Conservation (phyloP, 2,329 filamentous ascomycete species). For the Botrytis squamosa region DNA sequence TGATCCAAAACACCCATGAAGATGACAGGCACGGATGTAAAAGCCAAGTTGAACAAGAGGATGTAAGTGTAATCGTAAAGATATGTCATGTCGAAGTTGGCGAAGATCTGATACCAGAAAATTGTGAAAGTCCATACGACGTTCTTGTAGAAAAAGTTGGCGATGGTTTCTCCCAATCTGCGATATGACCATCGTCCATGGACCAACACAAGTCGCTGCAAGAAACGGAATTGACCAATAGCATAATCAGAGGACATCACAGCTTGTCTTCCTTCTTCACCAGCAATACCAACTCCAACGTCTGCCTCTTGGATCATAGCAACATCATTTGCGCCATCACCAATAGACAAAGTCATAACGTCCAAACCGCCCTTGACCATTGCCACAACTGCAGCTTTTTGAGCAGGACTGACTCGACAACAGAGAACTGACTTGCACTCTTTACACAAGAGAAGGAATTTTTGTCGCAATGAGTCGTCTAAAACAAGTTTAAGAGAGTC, state of each 20-base stretch:
- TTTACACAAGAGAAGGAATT: constrained; percentile 93
- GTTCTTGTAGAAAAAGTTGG: constrained; percentile 99
- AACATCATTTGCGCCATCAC: constrained; percentile 93
- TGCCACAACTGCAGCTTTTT: constrained; percentile 94
- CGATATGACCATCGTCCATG: constrained; percentile 97
- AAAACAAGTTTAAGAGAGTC: constrained; percentile 89
- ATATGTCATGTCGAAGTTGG: constrained; percentile 94
- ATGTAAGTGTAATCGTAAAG: constrained; percentile 98
- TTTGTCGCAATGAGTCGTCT: constrained; percentile 78
- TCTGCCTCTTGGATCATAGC: constrained; percentile 98
- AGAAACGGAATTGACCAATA: constrained; percentile 88
- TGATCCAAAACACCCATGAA: constrained; percentile 97
- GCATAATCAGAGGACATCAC: constrained; percentile 97
- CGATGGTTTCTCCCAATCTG: constrained; percentile 85
- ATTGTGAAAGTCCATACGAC: constrained; percentile 95
- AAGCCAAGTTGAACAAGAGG: constrained; percentile 91
- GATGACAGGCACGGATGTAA: constrained; percentile 91
- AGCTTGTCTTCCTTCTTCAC: constrained; percentile 87
- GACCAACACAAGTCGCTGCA: constrained; percentile 81
- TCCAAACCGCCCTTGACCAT: constrained; percentile 95
- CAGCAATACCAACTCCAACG: constrained; percentile 93
- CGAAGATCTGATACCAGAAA: constrained; percentile 97
- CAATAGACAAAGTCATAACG: constrained; percentile 92
- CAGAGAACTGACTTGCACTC: constrained; percentile 95
- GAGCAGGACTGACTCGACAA: constrained; percentile 92